Evolutionary conservation across 495 filamentous ascomycete species (phyloP).

Genomic region (Bombardia bombarda): DNA sequence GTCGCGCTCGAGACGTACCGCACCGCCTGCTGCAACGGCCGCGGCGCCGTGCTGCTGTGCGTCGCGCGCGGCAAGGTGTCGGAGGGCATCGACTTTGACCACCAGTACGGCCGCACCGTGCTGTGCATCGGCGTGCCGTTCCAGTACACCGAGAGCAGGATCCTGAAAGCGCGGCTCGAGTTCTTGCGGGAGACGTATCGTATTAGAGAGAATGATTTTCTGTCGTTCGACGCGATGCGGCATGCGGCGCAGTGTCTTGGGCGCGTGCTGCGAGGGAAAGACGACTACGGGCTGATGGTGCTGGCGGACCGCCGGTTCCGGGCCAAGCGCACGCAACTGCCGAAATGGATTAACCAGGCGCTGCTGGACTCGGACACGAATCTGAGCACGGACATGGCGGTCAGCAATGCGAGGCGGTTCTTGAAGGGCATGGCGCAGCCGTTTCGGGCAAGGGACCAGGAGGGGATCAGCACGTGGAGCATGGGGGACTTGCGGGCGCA

Average conservation of each 20-base stretch:
- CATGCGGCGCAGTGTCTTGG: slow-evolving; percentile 96
- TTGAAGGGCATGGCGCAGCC: slow-evolving; percentile 84
- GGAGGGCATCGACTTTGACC: slow-evolving; percentile 98
- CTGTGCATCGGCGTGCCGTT: slow-evolving; percentile 96
- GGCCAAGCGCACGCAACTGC: slow-evolving; percentile 81
- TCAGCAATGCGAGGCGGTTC: slow-evolving; percentile 82
- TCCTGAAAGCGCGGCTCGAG: slow-evolving; percentile 91
- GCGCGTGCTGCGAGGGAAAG: slow-evolving; percentile 91
- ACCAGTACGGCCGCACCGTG: slow-evolving; percentile 96
- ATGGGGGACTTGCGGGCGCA: slow-evolving; percentile 66
- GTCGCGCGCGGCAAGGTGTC: slow-evolving; percentile 95
- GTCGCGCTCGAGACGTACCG: slow-evolving; percentile 94
- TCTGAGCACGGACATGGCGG: slow-evolving; percentile 90
- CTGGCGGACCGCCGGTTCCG: slow-evolving; percentile 86
- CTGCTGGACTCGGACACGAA: slow-evolving; percentile 77
- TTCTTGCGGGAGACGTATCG: slow-evolving; percentile 95
- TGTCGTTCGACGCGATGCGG: slow-evolving; percentile 98
- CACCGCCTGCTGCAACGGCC: slow-evolving; percentile 92
- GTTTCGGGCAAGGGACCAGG: slow-evolving; percentile 72
- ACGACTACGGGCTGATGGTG: slow-evolving; percentile 99
- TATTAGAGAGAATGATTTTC: slow-evolving; percentile 94
- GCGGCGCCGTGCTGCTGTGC: slow-evolving; percentile 86
- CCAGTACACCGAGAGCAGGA: slow-evolving; percentile 97
- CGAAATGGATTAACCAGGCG: slow-evolving; percentile 94
- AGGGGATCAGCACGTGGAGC: slow-evolving; percentile 89